Evolutionary conservation across 805 yeast genomes (phyloP), one percentile per base, ranked within the genome.

Genomic region (Nakazawaea holstii): DNA sequence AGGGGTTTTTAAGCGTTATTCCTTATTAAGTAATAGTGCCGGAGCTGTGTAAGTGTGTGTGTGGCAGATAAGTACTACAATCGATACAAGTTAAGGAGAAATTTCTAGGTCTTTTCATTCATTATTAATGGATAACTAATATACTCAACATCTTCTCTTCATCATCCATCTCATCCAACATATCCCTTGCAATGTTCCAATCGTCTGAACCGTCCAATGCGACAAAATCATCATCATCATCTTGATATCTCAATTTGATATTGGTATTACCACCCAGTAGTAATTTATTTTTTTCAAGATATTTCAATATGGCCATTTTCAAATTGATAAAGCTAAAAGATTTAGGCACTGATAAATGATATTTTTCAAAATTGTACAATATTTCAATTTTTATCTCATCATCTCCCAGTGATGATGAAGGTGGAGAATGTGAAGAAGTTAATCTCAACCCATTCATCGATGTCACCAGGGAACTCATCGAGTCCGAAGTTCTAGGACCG

Each of bases 201-300:
- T 92, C 98, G 45, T 92, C 97, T 52, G 84, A 85, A 30, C 89
- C 79, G 54, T 82, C 86, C 65, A 92, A 79, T 41, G 86, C 81
- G 38, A 94, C 95, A 61, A 79, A 84, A 62, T 94, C 99, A 14
- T 95, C 97, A 61, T 94, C 99, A 65, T 94, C 99, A 64, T 94
- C 99, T 60, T 80, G 81, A 61, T 89, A 92, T 63, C 82, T 83
- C 51, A 94, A 73, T 57, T 84, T 76, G 35, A 77, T 66, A 13
- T 32, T 40, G 4, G 66, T 70, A 46, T 41, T 40, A 31, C 43
- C 41, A 62, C 61, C n/a, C 58, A 52, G 48, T 53, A 11, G 64
- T 72, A 24, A 14, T 41, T 83, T 85, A 46, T 80, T 72, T 44
- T 77, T 74, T 39, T 72, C 68, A 41, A 82, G 61, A 58, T 82